Evolutionary conservation across 495 filamentous ascomycete species (phyloP).

Genomic region (Darksidea phi): DNA sequence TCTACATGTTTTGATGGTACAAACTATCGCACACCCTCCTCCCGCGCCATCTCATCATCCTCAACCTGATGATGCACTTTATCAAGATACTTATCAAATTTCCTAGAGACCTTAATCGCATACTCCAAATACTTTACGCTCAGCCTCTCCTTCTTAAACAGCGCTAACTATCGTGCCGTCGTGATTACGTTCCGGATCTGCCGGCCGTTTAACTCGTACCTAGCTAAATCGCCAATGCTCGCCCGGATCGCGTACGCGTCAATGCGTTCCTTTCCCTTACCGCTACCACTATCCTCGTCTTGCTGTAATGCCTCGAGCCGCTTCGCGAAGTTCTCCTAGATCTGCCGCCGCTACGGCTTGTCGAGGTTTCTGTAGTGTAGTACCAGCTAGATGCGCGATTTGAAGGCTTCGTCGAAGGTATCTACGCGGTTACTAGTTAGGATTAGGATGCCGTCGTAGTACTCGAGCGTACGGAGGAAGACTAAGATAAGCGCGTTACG

Average conservation of each 20-base stretch:
- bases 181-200: constrained; percentile 64
- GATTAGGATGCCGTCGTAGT: too few relatives aligned
- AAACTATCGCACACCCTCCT: too few relatives aligned
- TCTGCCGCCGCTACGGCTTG: neutral
- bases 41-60: too few relatives aligned
- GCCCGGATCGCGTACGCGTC: neutral
- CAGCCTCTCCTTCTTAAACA: neutral
- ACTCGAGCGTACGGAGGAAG: too few relatives aligned
- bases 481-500: too few relatives aligned
- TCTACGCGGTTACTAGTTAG: too few relatives aligned
- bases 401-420: too few relatives aligned
- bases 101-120: neutral
- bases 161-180: constrained; percentile 41
- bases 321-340: neutral
- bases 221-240: constrained; percentile 40
- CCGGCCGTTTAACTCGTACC: constrained; percentile 54
- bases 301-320: neutral
- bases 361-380: neutral
- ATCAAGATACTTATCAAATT: neutral
- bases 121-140: neutral
- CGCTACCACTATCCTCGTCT: too few relatives aligned
- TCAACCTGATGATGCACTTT: neutral
- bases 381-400: neutral
- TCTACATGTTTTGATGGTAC: too few relatives aligned
- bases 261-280: too few relatives aligned